Evolutionary conservation across 768 basidiomycete genomes (phyloP).

Genomic region (Agaricus blazei): DNA sequence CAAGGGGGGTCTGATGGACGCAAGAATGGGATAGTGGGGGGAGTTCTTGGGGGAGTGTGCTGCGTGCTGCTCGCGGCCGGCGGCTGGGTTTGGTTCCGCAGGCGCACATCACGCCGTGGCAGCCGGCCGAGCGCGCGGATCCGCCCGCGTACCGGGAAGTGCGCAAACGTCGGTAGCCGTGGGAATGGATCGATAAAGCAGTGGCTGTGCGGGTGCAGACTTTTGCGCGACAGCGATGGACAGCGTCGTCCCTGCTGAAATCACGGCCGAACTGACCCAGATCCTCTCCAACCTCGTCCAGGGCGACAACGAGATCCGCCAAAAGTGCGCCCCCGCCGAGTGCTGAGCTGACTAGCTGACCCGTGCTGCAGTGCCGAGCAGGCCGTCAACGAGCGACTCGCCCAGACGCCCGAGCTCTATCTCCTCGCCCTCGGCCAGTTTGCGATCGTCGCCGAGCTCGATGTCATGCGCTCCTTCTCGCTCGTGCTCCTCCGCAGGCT

Average conservation of each 20-base stretch:
- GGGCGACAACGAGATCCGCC: slow-evolving; percentile 78
- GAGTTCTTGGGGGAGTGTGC: no score
- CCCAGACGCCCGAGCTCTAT: slow-evolving; percentile 75
- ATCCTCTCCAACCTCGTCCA: slow-evolving; percentile 81
- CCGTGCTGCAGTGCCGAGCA: slow-evolving; percentile 56
- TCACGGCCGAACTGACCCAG: slow-evolving; percentile 73
- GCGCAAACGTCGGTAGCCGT: background rate
- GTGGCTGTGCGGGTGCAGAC: slow-evolving; percentile 1
- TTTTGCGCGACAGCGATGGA: slow-evolving; percentile 29
- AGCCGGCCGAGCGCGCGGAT: no score
- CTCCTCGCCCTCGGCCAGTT: slow-evolving; percentile 77
- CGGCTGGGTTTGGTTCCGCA: no score
- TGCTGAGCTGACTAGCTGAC: background rate
- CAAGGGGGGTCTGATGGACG: no score
- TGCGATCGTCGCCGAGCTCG: slow-evolving; percentile 69
- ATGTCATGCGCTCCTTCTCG: slow-evolving; percentile 85
- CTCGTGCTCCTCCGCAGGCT: slow-evolving; percentile 76
- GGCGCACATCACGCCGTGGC: no score
- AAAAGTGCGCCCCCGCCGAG: slow-evolving; percentile 40
- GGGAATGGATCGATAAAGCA: background rate
- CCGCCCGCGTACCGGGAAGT: no score
- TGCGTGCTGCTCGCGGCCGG: no score
- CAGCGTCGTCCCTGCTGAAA: slow-evolving; percentile 57
- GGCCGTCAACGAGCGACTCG: slow-evolving; percentile 75
- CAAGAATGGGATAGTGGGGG: no score